phyloP scores from a whole-genome alignment of 306 rosid genomes.

The Dryas octopetala region DNA sequence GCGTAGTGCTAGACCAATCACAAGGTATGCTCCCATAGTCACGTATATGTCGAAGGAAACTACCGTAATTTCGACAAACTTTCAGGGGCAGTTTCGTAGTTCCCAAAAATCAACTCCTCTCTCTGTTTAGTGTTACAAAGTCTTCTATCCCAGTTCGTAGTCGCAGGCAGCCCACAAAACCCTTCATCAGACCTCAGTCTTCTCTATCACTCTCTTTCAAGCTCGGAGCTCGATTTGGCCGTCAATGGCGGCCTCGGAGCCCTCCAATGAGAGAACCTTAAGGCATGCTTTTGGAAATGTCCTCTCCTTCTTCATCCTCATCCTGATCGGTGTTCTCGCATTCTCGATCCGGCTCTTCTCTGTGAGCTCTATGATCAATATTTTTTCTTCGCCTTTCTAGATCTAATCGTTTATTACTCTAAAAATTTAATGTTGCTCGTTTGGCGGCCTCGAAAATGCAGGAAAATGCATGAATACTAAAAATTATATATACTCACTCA shows the following conservation, averaged over 20 bases:
- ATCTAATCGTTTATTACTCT: slow-evolving; percentile 32
- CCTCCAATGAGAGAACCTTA: slow-evolving; percentile 44
- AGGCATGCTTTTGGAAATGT: slow-evolving; percentile 86
- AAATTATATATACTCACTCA: not conserved
- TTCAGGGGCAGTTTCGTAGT: slow-evolving; percentile 5
- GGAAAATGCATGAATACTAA: not conserved
- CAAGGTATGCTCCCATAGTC: not conserved
- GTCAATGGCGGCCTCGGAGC: slow-evolving; percentile 90
- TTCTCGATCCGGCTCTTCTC: slow-evolving; percentile 99
- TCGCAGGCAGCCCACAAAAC: slow-evolving; percentile 27
- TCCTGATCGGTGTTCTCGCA: slow-evolving; percentile 95
- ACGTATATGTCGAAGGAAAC: not conserved
- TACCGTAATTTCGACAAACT: not conserved
- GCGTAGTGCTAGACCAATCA: slow-evolving; percentile 17
- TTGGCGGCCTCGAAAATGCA: slow-evolving; percentile 18
- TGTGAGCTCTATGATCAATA: slow-evolving; percentile 57
- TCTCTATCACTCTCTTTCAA: slow-evolving; percentile 17
- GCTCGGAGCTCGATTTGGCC: slow-evolving; percentile 50
- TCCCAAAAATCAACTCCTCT: not conserved
- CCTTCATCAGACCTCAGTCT: slow-evolving; percentile 27
- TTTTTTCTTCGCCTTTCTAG: slow-evolving; percentile 24
- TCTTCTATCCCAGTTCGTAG: slow-evolving; percentile 19
- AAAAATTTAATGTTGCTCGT: slow-evolving; percentile 9
- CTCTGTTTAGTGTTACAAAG: not conserved
- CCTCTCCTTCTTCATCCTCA: slow-evolving; percentile 78